Conservation (phyloP, 345 rosid genomes). For the Aquilaria yunnanensis region DNA sequence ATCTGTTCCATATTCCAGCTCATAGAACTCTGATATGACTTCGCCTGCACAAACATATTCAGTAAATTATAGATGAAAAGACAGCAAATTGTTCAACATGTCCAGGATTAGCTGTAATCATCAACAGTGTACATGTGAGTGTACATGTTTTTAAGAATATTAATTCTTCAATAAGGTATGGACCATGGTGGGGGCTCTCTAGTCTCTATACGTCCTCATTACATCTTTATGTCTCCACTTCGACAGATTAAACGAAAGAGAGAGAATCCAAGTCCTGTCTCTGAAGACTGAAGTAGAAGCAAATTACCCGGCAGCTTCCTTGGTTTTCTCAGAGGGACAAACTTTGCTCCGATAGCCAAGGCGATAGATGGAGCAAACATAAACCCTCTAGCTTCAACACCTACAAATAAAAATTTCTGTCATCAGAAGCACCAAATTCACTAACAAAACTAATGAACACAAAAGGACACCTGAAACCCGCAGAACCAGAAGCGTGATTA, state of each 20-base stretch:
- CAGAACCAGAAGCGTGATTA: background rate
- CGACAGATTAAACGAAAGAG: no score
- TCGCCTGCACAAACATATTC: conserved; percentile 31
- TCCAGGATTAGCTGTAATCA: background rate
- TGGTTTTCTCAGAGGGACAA: conserved; percentile 82
- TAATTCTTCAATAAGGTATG: no score
- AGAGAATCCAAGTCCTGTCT: no score
- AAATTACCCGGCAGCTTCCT: conserved; percentile 66
- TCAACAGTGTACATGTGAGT: background rate
- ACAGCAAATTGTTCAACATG: background rate
- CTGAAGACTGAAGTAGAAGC: no score
- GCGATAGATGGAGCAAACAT: conserved; percentile 91
- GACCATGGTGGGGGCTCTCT: no score
- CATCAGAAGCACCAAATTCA: background rate
- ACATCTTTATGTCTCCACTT: no score
- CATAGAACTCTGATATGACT: conserved; percentile 69
- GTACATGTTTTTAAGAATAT: no score
- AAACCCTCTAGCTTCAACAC: conserved; percentile 93
- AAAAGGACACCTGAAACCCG: background rate
- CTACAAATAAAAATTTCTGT: conserved; percentile 20
- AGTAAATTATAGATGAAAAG: background rate
- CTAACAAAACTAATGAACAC: background rate
- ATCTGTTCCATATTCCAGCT: conserved; percentile 85
- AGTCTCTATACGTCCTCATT: no score
- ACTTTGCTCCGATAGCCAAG: conserved; percentile 90